Evolutionary conservation across 441 rosid species (phyloP), one percentile per base, ranked within the genome.

Genomic region (Euphorbia schlechtendalii): DNA sequence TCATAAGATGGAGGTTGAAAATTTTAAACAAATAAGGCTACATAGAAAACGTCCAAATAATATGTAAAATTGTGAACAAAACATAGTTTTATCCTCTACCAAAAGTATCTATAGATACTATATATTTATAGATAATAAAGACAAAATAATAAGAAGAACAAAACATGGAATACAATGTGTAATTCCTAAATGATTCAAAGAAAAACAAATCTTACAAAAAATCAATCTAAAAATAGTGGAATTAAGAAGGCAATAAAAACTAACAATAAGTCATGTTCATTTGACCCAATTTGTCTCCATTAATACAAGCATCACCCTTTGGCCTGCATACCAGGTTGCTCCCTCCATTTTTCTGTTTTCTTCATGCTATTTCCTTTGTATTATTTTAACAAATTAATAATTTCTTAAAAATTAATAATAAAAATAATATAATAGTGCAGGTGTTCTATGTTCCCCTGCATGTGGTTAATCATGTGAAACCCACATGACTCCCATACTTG

Each of bases 381-480:
- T 21, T 48, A 40, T 40, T 8, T 25, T 3, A n/a, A n/a, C n/a
- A n/a, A 49, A 17, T 25, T 15, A 28, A n/a, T 36, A 14, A 25
- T 22, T 22, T 53, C 17, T 22, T 24, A 14, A 10, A 45, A 32
- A 32, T 32, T 32, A 32, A 32, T 32, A 32, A 41, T 41, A 36
- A 36, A 36, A 9, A 8, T 11, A 38, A 38, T 45, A 24, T 51
- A 55, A 22, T 68, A 49, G 49, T 34, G 83, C 82, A 79, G 83
- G 79, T 83, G 83, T 77, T 83, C 78, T 81, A 79, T 76, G 85
- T 76, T 81, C 82, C 80, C 79, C 43, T 6, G 34, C 80, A 79
- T 77, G 85, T 83, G 82, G 66, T 48, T 46, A 22, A 70, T 78
- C 85, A 73, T 79, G 80, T 73, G 88, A 79, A 72, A 61, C 76